Base-by-base conservation (phyloP, 352 stramenopile genomes). In the Bremia lactucae region DNA sequence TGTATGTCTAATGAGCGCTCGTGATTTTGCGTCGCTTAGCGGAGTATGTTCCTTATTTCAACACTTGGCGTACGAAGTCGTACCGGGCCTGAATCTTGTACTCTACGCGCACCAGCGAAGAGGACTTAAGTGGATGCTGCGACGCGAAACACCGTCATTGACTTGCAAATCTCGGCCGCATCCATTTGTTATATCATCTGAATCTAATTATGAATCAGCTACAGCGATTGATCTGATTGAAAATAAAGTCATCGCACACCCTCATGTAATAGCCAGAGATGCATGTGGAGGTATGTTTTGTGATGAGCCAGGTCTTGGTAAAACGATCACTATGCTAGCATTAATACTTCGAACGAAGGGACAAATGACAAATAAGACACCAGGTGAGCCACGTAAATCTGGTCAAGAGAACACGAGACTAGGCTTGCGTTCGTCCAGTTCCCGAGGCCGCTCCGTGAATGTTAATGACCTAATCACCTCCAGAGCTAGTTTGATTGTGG, bases 251-350 rank as follows among this genome's bases (percentile, higher is more conserved):
- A 46, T 66, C n/a, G 36, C 49, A 1, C 26, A 47, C 3, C 33
- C 58, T 0, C 38, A 55, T 2, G 50, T 55, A 21, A 48, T 31
- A 5, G 58, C 45, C 35, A 53, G 56, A 29, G 77, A 93, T 33
- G 60, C 62, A 2, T 73, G 72, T 13, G 77, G 80, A 0, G 80
- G 80, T 13, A 68, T 93, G 34, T 86, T 93, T 26, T 90, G 72
- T 36, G 77, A 93, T 35, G 80, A 93, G 19, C 80, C 80, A 16
- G 80, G 80, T 0, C 62, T 93, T 0, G 80, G 80, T 13, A 93
- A 93, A 55, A 93, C 80, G 0, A 87, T 93, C 40, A 90, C 80
- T 8, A 88, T 93, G 67, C 42, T 90, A 6, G 76, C 80, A 18
- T 45, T 93, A 20, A 69, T 93, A 10, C 41, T 92, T 3, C 72